A percentile compares a stretch with the other conserved stretches of the same genome.
Conservation (phyloP, 2,329 filamentous ascomycete species). For the Mollisiaceae sp. region DNA sequence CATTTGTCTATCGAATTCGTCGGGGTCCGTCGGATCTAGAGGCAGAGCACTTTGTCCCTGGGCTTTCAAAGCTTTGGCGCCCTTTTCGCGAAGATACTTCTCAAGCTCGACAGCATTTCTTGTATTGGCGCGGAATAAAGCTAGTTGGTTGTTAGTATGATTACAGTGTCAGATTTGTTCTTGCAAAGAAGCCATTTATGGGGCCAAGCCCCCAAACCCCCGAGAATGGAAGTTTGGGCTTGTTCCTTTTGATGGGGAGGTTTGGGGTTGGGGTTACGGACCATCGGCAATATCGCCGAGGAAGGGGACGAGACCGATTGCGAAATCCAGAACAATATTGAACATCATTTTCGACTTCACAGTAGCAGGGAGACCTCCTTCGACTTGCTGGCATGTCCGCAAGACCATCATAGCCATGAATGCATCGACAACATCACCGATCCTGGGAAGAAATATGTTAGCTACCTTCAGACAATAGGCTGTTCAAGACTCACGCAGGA, state of each 20-base stretch:
- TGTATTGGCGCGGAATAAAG: conserved; percentile 73
- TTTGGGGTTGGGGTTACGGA: too few species aligned
- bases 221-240: too few species aligned
- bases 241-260: too few species aligned
- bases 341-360: conserved; percentile 76
- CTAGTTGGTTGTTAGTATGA: too few species aligned
- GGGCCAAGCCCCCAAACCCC: too few species aligned
- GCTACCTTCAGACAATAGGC: conserved; percentile 2
- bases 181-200: too few species aligned
- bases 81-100: conserved; percentile 69
- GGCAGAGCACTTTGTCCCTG: conserved; percentile 49
- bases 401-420: conserved; percentile 79
- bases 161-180: too few species aligned
- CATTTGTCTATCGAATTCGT: conserved; percentile 53
- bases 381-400: conserved; percentile 71
- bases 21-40: conserved; percentile 58
- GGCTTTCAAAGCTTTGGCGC: conserved; percentile 59
- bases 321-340: conserved; percentile 78
- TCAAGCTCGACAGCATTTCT: conserved; percentile 72
- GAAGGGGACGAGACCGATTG: conserved; percentile 75
- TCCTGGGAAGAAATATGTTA: conserved; percentile 49
- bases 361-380: conserved; percentile 71
- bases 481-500: conserved; percentile 67
- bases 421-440: conserved; percentile 77
- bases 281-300: conserved; percentile 76